Evolutionary conservation across 2,329 filamentous ascomycete genomes (phyloP).

Genomic region (Microdochium nivale): DNA sequence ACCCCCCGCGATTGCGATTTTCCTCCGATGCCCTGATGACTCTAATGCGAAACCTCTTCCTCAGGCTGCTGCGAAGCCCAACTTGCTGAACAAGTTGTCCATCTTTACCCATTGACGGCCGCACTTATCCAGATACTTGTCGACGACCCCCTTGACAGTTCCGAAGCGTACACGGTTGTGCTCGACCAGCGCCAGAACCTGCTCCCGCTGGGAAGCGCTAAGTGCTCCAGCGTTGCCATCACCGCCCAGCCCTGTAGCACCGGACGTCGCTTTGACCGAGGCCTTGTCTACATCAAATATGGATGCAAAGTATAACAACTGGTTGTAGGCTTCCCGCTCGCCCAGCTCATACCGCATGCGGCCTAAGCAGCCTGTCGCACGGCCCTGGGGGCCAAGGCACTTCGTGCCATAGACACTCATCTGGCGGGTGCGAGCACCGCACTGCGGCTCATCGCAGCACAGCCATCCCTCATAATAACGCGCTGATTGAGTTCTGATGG

Average conservation of each 20-base stretch:
- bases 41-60: neutral
- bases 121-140: slow-evolving; percentile 80
- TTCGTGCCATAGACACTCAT: slow-evolving; percentile 88
- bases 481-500: slow-evolving; percentile 69
- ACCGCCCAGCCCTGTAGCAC: slow-evolving; percentile 27
- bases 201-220: slow-evolving; percentile 49
- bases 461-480: slow-evolving; percentile 92
- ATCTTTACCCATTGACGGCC: slow-evolving; percentile 90
- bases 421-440: slow-evolving; percentile 78
- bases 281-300: slow-evolving; percentile 89
- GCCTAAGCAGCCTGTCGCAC: slow-evolving; percentile 76
- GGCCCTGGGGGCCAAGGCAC: slow-evolving; percentile 79
- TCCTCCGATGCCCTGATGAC: neutral
- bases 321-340: slow-evolving; percentile 91
- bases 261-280: slow-evolving; percentile 39
- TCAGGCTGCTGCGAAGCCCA: slow-evolving; percentile 37
- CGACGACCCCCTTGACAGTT: slow-evolving; percentile 68
- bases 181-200: slow-evolving; percentile 63
- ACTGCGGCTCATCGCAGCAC: slow-evolving; percentile 80
- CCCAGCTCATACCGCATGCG: slow-evolving; percentile 81
- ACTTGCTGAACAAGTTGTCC: slow-evolving; percentile 72
- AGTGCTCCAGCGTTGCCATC: slow-evolving; percentile 22
- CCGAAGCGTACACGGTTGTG: slow-evolving; percentile 75
- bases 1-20: neutral
- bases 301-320: slow-evolving; percentile 77